Percentiles rank a stretch among this genome's conserved stretches.
Conservation (phyloP, 108 stramenopile genomes). For the Parietichytrium sp. region DNA sequence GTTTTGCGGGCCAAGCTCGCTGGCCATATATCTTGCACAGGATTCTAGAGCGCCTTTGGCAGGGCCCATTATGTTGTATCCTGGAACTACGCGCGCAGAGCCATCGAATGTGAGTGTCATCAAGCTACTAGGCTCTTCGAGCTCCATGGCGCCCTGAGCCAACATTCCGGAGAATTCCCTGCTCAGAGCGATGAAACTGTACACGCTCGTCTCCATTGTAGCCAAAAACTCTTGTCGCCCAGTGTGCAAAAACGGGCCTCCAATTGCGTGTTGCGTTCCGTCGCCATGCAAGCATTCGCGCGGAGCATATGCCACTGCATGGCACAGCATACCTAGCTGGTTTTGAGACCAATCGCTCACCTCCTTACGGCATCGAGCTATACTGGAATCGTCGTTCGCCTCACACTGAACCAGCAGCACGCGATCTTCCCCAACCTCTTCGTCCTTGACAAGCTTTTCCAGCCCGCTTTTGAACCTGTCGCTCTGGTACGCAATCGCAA, state of each 20-base stretch:
- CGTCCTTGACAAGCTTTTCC: neutral
- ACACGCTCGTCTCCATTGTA: neutral
- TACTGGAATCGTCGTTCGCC: neutral
- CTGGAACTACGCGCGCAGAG: slow-evolving; percentile 61
- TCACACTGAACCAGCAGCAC: neutral
- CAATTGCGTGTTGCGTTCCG: too few species aligned
- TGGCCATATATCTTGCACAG: slow-evolving; percentile 58
- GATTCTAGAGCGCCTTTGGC: slow-evolving; percentile 68
- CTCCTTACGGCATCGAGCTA: neutral
- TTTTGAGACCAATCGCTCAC: neutral
- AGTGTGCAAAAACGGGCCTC: neutral
- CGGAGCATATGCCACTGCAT: slow-evolving; percentile 2
- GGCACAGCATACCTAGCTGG: neutral
- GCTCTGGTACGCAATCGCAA: neutral
- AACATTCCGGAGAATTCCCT: neutral
- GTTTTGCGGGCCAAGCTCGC: slow-evolving; percentile 51
- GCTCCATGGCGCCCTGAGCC: neutral
- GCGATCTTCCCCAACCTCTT: neutral
- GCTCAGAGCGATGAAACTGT: slow-evolving; percentile 1
- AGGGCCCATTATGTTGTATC: slow-evolving; percentile 71
- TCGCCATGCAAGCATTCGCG: neutral
- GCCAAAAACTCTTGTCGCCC: neutral
- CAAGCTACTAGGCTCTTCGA: slow-evolving; percentile 21
- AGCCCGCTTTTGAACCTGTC: neutral
- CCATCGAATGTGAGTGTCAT: slow-evolving; percentile 68